Evolutionary conservation across 2,329 filamentous ascomycete genomes (phyloP).

Genomic region (Byssothecium circinans): DNA sequence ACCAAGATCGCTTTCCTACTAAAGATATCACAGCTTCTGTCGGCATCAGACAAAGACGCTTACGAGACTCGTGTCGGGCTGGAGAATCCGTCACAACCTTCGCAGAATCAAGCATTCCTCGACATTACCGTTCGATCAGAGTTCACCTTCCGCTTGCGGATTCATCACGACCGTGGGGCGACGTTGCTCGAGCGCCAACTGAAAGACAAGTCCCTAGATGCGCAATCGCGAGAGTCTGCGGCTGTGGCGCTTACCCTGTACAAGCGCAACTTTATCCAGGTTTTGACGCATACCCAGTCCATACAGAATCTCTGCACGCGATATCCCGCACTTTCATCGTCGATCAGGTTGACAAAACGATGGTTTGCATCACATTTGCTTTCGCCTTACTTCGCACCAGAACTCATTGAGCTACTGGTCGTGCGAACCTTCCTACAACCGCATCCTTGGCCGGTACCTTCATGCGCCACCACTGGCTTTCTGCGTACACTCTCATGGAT

Average conservation of each 20-base stretch:
- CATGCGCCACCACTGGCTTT: conserved; percentile 77
- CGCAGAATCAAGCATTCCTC: conserved; percentile 78
- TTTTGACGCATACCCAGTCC: conserved; percentile 79
- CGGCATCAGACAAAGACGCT: conserved; percentile 58
- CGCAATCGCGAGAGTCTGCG: conserved; percentile 67
- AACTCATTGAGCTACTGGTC: conserved; percentile 82
- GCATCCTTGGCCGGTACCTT: conserved; percentile 77
- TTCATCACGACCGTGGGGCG: conserved; percentile 87
- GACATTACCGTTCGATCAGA: conserved; percentile 76
- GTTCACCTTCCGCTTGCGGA: conserved; percentile 77
- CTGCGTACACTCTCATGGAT: conserved; percentile 78
- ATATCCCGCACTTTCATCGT: conserved; percentile 75
- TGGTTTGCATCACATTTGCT: conserved; percentile 90
- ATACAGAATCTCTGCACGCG: conserved; percentile 79
- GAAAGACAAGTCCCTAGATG: conserved; percentile 70
- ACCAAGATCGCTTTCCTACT: conserved; percentile 87
- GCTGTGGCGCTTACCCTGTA: conserved; percentile 70
- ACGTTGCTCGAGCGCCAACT: conserved; percentile 76
- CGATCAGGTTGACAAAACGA: conserved; percentile 81
- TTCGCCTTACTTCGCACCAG: conserved; percentile 71
- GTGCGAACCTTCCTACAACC: conserved; percentile 78
- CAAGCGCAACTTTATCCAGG: conserved; percentile 70
- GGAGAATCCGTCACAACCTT: conserved; percentile 70
- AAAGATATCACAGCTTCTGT: conserved; percentile 72
- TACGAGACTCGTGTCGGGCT: conserved; percentile 74